Conservation (phyloP, 2,329 filamentous ascomycete genomes). For the Orbilia javanica region DNA sequence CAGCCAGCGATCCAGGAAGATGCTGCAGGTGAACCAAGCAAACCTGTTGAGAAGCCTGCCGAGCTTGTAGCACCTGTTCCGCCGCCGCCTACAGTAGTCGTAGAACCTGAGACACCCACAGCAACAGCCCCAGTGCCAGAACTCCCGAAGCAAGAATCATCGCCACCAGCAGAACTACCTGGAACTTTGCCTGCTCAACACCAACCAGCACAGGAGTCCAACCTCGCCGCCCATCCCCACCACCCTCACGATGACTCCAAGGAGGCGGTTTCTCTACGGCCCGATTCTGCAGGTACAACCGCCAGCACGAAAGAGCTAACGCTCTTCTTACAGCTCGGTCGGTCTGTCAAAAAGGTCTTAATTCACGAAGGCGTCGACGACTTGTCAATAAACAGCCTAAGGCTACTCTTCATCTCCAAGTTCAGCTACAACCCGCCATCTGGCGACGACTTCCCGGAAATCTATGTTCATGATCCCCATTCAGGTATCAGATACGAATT, state of each 20-base stretch:
- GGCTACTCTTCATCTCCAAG: constrained; percentile 97
- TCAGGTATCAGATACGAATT: constrained; percentile 97
- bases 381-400: constrained; percentile 85
- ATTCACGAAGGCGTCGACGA: constrained; percentile 85
- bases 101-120: constrained; percentile 58
- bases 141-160: constrained; percentile 42
- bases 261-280: constrained; percentile 49
- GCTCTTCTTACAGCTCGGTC: constrained; percentile 94
- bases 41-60: constrained; percentile 2
- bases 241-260: constrained; percentile 42
- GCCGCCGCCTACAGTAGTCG: constrained; percentile 31
- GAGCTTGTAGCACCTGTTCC: constrained; percentile 16
- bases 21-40: not conserved
- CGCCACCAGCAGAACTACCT: constrained; percentile 55
- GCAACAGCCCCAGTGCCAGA: constrained; percentile 28
- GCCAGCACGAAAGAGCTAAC: constrained; percentile 84
- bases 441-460: constrained; percentile 91
- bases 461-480: constrained; percentile 95
- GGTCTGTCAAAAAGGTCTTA: constrained; percentile 95
- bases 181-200: constrained; percentile 5
- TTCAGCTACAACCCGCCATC: constrained; percentile 99
- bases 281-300: constrained; percentile 36
- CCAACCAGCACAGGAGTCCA: not conserved
- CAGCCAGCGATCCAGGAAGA: constrained; percentile 42
- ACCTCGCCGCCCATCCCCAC: constrained; percentile 14